A percentile compares a stretch with the other conserved stretches of the same genome.
Evolutionary conservation across 139 green algal genomes (phyloP).

Genomic region (Chlorella ohadii): DNA sequence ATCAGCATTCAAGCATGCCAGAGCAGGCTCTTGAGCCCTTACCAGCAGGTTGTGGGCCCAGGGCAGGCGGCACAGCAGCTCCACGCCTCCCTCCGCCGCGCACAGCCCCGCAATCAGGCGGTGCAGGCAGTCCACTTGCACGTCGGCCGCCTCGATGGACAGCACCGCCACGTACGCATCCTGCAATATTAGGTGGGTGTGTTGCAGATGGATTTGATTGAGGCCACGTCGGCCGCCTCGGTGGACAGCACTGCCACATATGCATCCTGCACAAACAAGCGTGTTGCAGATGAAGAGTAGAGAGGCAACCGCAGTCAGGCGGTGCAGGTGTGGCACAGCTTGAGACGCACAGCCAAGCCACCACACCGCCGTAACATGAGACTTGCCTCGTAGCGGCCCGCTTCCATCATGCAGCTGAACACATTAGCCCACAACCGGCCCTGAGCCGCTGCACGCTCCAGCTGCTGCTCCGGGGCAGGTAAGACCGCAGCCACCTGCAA

Average conservation of each 20-base stretch:
- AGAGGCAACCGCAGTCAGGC: too few species aligned
- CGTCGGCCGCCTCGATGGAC: constrained; percentile 33
- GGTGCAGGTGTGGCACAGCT: too few species aligned
- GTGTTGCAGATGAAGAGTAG: too few species aligned
- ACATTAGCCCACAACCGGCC: constrained; percentile 50
- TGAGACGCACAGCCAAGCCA: too few species aligned
- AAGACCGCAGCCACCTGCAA: constrained; percentile 24
- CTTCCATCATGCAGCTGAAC: constrained; percentile 41
- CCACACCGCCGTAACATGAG: too few species aligned
- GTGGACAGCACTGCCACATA: constrained; percentile 44
- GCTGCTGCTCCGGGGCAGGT: neutral
- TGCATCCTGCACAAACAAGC: too few species aligned
- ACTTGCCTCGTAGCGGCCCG: constrained; percentile 31
- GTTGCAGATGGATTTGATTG: too few species aligned
- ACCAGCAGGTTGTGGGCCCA: constrained; percentile 29
- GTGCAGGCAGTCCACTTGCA: constrained; percentile 49
- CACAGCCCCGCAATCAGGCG: constrained; percentile 38
- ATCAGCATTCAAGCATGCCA: too few species aligned
- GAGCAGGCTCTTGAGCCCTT: neutral
- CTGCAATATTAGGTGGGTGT: too few species aligned
- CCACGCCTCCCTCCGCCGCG: neutral
- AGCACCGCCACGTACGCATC: constrained; percentile 54
- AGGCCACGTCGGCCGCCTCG: constrained; percentile 33
- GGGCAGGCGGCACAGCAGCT: constrained; percentile 43
- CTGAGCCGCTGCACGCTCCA: constrained; percentile 15